Evolutionary conservation across 1,284 basidiomycete species (phyloP).

Genomic region (Agroathelia rolfsii): DNA sequence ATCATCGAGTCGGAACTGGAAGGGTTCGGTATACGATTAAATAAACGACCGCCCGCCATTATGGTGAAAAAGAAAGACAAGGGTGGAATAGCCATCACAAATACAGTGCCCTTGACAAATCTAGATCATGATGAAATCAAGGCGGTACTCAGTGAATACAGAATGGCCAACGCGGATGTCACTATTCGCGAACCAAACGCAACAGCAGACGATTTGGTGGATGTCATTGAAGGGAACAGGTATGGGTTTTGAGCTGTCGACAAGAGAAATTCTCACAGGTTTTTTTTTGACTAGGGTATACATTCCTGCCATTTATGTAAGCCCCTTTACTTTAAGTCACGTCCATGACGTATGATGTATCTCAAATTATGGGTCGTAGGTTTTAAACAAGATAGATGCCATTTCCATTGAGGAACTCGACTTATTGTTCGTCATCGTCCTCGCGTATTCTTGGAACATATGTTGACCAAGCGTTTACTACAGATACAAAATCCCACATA

Average conservation of each 20-base stretch:
- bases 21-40: slow-evolving; percentile 93
- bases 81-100: slow-evolving; percentile 88
- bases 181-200: slow-evolving; percentile 89
- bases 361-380: slow-evolving; percentile 26
- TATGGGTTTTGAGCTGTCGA: slow-evolving; percentile 20
- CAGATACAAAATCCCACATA: slow-evolving; percentile 87
- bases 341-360: slow-evolving; percentile 5
- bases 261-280: slow-evolving; percentile 6
- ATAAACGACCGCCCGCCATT: slow-evolving; percentile 91
- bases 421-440: slow-evolving; percentile 46
- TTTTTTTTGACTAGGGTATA: slow-evolving; percentile 61
- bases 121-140: slow-evolving; percentile 95
- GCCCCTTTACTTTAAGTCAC: slow-evolving; percentile 17
- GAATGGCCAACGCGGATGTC: slow-evolving; percentile 83
- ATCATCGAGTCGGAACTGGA: slow-evolving; percentile 90
- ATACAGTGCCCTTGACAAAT: slow-evolving; percentile 95
- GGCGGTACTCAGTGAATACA: slow-evolving; percentile 93
- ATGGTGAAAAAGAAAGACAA: slow-evolving; percentile 88
- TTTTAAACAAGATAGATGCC: slow-evolving; percentile 88
- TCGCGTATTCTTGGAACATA: slow-evolving; percentile 14
- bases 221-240: slow-evolving; percentile 91
- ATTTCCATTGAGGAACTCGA: slow-evolving; percentile 99
- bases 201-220: slow-evolving; percentile 97
- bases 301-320: slow-evolving; percentile 83
- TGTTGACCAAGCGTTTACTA: slow-evolving; percentile 2